phyloP scores from a whole-genome alignment of 2,329 filamentous ascomycete species.

The Clarireedia monteithiana region DNA sequence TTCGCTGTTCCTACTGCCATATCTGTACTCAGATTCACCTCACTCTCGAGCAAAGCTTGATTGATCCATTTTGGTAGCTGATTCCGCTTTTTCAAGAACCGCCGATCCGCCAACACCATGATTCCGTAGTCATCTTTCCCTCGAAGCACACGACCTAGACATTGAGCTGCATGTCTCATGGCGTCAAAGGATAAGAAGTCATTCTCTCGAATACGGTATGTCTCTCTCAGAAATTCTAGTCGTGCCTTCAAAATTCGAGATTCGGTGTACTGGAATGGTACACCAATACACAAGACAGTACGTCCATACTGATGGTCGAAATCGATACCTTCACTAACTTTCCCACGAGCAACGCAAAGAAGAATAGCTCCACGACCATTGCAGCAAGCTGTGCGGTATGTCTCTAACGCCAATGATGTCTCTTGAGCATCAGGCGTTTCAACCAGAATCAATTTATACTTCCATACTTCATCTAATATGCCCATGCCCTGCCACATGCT shows the following conservation, averaged over 20 bases:
- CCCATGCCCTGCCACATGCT: conserved; percentile 99
- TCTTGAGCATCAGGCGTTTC: conserved; percentile 97
- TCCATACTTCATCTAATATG: conserved; percentile 96
- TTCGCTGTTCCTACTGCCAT: conserved; percentile 88
- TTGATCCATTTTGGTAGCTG: conserved; percentile 98
- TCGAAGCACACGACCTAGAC: conserved; percentile 83
- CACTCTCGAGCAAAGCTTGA: conserved; percentile 75
- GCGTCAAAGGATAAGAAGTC: conserved; percentile 98
- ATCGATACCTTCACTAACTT: conserved; percentile 97
- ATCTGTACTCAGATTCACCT: conserved; percentile 87
- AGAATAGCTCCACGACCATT: conserved; percentile 92
- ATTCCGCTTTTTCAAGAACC: conserved; percentile 82
- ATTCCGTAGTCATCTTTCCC: conserved; percentile 99
- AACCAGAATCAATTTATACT: conserved; percentile 95
- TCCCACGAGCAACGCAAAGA: conserved; percentile 91
- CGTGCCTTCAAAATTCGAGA: conserved; percentile 93
- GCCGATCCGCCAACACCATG: conserved; percentile 93
- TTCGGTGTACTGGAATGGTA: conserved; percentile 98
- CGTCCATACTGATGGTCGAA: conserved; percentile 98
- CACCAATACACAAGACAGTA: conserved; percentile 91
- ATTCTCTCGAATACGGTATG: conserved; percentile 91
- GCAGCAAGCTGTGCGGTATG: conserved; percentile 93
- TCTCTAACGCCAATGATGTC: conserved; percentile 90
- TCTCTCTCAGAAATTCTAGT: conserved; percentile 92
- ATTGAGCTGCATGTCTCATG: conserved; percentile 98